Conservation (phyloP, 305 asterid species). For the Fraxinus sp. region DNA sequence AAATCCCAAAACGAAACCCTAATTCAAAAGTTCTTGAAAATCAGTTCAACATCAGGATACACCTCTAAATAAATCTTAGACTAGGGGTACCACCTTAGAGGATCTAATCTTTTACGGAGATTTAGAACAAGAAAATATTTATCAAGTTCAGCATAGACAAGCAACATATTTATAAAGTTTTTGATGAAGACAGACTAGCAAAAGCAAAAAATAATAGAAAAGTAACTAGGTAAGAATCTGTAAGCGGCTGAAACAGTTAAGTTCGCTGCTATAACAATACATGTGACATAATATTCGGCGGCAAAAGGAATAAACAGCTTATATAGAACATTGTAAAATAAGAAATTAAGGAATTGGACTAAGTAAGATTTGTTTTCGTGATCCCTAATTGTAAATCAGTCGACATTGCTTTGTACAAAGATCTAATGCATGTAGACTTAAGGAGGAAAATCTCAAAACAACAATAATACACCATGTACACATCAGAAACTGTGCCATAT, state of each 20-base stretch:
- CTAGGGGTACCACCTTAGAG: background rate
- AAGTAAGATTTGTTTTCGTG: background rate
- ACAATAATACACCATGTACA: background rate
- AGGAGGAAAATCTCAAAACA: background rate
- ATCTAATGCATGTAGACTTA: background rate
- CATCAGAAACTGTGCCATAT: slow-evolving; percentile 1
- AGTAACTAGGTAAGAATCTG: background rate
- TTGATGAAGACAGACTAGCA: background rate
- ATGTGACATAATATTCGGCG: background rate
- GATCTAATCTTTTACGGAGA: background rate
- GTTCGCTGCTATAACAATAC: background rate
- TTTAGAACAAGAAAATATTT: background rate
- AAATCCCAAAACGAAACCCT: background rate
- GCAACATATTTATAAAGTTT: background rate
- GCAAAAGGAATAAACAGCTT: background rate
- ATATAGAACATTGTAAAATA: background rate
- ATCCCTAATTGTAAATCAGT: background rate
- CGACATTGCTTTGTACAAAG: background rate
- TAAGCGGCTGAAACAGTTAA: background rate
- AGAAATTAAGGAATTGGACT: background rate
- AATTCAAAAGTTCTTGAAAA: background rate
- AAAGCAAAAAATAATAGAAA: background rate
- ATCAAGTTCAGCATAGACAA: background rate
- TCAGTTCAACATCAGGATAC: background rate
- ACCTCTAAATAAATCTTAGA: background rate